Evolutionary conservation across 1,284 basidiomycete species (phyloP).

Genomic region (Mycosarcoma mackinlayi): DNA sequence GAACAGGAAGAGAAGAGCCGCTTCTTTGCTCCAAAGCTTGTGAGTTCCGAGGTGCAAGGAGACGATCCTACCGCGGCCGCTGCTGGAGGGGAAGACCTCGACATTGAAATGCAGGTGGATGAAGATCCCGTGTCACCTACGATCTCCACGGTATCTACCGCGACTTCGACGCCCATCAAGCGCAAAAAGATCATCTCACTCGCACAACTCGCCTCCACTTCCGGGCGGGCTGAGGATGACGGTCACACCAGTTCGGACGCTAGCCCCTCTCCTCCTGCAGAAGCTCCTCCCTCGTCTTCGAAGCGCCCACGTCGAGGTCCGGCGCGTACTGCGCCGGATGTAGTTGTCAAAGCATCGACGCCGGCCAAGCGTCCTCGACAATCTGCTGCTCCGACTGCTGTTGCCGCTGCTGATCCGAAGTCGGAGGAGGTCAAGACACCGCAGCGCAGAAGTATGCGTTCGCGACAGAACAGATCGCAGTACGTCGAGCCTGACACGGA

Average conservation of each 20-base stretch:
- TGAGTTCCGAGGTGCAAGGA: background rate
- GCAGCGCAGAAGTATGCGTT: slow-evolving; percentile 11
- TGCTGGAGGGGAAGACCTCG: slow-evolving; percentile 13
- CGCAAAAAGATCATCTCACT: slow-evolving; percentile 48
- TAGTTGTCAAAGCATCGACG: background rate
- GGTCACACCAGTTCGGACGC: slow-evolving; percentile 8
- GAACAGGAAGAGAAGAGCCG: slow-evolving; percentile 27
- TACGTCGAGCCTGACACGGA: slow-evolving; percentile 18
- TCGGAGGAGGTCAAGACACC: slow-evolving; percentile 1
- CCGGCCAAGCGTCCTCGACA: slow-evolving; percentile 11
- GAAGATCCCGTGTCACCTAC: background rate
- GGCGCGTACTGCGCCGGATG: background rate
- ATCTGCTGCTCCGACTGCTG: slow-evolving; percentile 1
- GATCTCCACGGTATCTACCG: background rate
- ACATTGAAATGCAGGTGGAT: slow-evolving; percentile 5
- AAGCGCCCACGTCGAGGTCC: slow-evolving; percentile 14
- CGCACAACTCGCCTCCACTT: slow-evolving; percentile 34
- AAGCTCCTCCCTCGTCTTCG: background rate
- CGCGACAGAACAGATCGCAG: slow-evolving; percentile 1
- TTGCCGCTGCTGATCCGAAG: too few relatives aligned
- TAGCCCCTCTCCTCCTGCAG: slow-evolving; percentile 6
- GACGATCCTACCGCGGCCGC: background rate
- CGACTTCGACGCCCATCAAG: slow-evolving; percentile 23
- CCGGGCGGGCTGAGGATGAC: slow-evolving; percentile 6
- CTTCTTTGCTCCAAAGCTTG: slow-evolving; percentile 19